These are phyloP conservation scores for Saksenaea oblongispora DNA, from an alignment of 371 early-diverging fungal genomes.

Conservation along the genomic window DNA sequence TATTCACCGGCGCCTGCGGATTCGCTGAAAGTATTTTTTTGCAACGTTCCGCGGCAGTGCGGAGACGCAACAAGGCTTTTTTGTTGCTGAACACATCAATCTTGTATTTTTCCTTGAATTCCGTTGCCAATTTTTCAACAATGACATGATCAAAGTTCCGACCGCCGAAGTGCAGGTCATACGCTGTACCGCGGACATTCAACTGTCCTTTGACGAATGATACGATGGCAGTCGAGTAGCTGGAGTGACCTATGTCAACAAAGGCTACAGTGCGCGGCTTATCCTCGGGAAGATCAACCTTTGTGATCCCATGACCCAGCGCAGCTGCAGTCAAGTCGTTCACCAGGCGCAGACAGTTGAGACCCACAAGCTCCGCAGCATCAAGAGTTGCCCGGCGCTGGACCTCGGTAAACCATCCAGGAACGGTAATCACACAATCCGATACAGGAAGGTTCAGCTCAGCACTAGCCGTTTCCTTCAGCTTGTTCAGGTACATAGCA, in stretches of 20 bases:
- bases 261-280: conserved; percentile 92
- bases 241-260: conserved; percentile 94
- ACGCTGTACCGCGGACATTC: conserved; percentile 87
- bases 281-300: conserved; percentile 93
- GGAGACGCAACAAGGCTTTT: conserved; percentile 91
- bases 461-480: conserved; percentile 84
- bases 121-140: conserved; percentile 79
- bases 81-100: conserved; percentile 87
- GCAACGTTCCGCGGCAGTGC: conserved; percentile 90
- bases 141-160: conserved; percentile 93
- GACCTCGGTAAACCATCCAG: conserved; percentile 93
- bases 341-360: conserved; percentile 90
- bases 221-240: conserved; percentile 87
- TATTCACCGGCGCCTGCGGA: conserved; percentile 85
- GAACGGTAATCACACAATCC: conserved; percentile 94
- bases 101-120: conserved; percentile 94
- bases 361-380: conserved; percentile 88
- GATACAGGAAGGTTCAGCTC: conserved; percentile 87
- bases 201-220: conserved; percentile 95
- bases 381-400: conserved; percentile 90
- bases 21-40: conserved; percentile 97
- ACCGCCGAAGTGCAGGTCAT: conserved; percentile 93
- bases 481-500: conserved; percentile 92
- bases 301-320: conserved; percentile 97
- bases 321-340: conserved; percentile 95